Percentiles rank a stretch among this genome's conserved stretches.
These are phyloP conservation scores for Solanum boliviense DNA, from an alignment of 257 asterid genomes.

Conservation along the genomic window DNA sequence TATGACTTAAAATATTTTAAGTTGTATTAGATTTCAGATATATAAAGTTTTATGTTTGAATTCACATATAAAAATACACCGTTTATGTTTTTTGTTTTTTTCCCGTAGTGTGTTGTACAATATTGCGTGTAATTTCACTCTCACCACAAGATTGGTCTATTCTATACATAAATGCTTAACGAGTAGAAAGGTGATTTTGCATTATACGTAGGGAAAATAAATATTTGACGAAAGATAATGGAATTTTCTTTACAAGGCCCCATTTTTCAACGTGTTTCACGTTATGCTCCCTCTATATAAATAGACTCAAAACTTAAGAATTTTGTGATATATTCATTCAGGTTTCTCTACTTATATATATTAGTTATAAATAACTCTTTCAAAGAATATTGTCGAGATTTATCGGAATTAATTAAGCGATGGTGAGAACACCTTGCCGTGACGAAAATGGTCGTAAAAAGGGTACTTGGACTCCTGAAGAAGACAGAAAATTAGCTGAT, in stretches of 20 bases:
- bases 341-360: neutral
- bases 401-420: neutral
- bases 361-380: neutral
- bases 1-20: neutral
- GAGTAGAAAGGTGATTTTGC: neutral
- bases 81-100: neutral
- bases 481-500: slow-evolving; percentile 3
- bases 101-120: neutral
- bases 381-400: neutral
- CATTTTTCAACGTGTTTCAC: neutral
- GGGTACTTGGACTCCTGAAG: slow-evolving; percentile 7
- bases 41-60: neutral
- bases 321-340: neutral
- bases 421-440: neutral
- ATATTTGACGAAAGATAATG: neutral
- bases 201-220: neutral
- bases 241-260: neutral
- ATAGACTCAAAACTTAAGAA: neutral
- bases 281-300: neutral
- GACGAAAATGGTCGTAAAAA: neutral
- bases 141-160: neutral
- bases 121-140: neutral
- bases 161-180: neutral
- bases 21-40: too few relatives aligned
- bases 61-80: neutral